Base-by-base conservation (phyloP, 2,329 filamentous ascomycete species). In the Dactylellina haptotyla region DNA sequence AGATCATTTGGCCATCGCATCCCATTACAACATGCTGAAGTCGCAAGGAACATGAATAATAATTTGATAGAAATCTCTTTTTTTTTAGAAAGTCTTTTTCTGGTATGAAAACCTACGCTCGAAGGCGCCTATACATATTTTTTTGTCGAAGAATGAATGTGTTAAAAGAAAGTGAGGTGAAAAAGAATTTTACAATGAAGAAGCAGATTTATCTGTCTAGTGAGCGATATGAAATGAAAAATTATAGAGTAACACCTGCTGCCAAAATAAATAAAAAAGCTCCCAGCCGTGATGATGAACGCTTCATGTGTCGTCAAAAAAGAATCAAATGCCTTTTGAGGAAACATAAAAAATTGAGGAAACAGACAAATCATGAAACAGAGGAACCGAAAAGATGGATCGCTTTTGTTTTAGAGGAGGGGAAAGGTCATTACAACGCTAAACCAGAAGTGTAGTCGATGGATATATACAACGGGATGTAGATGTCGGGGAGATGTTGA, bases 401-500 rank as follows among this genome's bases (percentile, higher is more conserved):
- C n/a, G n/a, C n/a, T n/a, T n/a, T n/a, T n/a, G n/a, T n/a, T n/a
- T n/a, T n/a, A n/a, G n/a, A n/a, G n/a, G n/a, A n/a, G n/a, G n/a
- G n/a, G n/a, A n/a, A n/a, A 34, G 16, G 28, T 64, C 59, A 37
- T 64, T 37, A 63, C 45, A 64, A 30, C 59, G 59, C 59, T 64
- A 64, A 64, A 64, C 59, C 18, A 26, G 54, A 32, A 43, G 12
- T 20, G n/a, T 45, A 14, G n/a, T 39, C 12, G 43, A 39, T n/a
- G 5, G 5, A 37, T 41, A 56, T 56, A 56, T 41, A 58, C 16
- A 43, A 23, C 20, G 2, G 5, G 32, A n/a, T 41, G 18, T 41
- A 16, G 1, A 6, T 16, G 1, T n/a, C 12, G 18, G 9, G 18
- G 6, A n/a, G 6, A 41, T 4, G 12, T 41, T 1, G 12, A 41